Conservation (phyloP, 176 grass and related monocot species). For the Musa beccarii region DNA sequence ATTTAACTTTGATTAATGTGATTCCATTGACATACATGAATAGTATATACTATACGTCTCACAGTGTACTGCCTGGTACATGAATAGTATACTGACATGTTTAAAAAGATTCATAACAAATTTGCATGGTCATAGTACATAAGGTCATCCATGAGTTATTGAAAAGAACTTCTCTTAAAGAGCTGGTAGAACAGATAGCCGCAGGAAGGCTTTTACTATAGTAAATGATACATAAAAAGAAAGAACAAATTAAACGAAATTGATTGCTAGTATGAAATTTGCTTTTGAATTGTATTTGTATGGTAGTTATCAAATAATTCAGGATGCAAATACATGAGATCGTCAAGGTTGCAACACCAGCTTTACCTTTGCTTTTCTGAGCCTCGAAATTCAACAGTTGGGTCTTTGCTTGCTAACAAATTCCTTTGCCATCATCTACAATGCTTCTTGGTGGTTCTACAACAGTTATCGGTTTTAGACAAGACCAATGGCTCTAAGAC, state of each 20-base stretch:
- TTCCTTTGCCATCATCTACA: slow-evolving; percentile 18
- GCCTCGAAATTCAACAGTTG: slow-evolving; percentile 35
- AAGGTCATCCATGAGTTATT: too few species aligned
- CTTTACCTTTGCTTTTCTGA: slow-evolving; percentile 88
- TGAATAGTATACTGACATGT: too few species aligned
- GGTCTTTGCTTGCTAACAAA: slow-evolving; percentile 10
- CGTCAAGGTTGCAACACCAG: neutral
- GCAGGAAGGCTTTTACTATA: neutral
- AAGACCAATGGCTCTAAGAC: neutral
- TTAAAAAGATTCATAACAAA: too few species aligned
- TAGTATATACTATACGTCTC: too few species aligned
- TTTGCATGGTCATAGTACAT: too few species aligned
- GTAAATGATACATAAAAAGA: neutral
- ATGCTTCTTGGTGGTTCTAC: slow-evolving; percentile 15
- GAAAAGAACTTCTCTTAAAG: too few species aligned
- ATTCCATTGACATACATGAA: too few species aligned
- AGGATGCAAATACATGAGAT: neutral
- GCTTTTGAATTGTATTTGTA: too few species aligned
- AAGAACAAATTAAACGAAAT: neutral
- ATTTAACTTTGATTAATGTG: too few species aligned
- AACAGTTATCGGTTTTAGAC: slow-evolving; percentile 18
- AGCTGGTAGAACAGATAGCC: neutral
- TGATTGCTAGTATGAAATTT: too few species aligned
- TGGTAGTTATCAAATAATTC: too few species aligned
- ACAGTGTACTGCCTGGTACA: too few species aligned